Evolutionary conservation across 495 filamentous ascomycete species (phyloP), one percentile per base, ranked within the genome.

Genomic region (Penicillium coffeae): DNA sequence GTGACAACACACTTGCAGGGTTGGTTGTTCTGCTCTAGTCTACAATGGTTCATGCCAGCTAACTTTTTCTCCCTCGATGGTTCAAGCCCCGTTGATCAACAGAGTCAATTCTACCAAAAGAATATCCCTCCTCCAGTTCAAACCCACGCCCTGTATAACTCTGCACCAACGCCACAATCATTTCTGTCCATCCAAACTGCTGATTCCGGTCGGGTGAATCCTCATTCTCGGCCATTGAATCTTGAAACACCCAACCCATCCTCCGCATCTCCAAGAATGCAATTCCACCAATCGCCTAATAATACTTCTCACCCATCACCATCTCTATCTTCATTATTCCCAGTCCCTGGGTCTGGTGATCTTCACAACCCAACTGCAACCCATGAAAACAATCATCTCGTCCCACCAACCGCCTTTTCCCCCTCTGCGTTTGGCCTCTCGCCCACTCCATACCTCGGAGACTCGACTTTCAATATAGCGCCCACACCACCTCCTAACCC

Each of bases 1-100:
- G 72, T 3, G 68, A 78, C 10, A 77, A 79, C 34, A 64, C 74
- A 16, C 58, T 71, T 14, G 74, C 81, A 44, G 63, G 65, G 38
- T 82, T 76, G 13, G 27, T 35, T 8, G n/a, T 39, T 16, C 7
- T n/a, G n/a, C 14, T 21, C 14, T 6, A 16, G n/a, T 30, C 20
- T 0, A 8, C 20, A 22, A 8, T 13, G 2, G 0, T 25, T 13
- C 34, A 2, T n/a, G 8, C 15, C 18, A 15, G 18, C 30, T 47
- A 30, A 47, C 21, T 14, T 19, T 14, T 15, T 8, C n/a, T n/a
- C n/a, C 15, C 18, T n/a, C 34, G 54, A 48, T 34, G 13, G 40
- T 3, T 5, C 19, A 2, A 40, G 39, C 47, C 36, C 47, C 16
- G 48, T 42, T 12, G 58, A 64, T 14, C 59, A 51, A 45, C 61